Percentiles rank a stretch among this genome's conserved stretches.
These are phyloP conservation scores for Begonia loranthoides DNA, from an alignment of 306 rosid species.

Conservation along the genomic window DNA sequence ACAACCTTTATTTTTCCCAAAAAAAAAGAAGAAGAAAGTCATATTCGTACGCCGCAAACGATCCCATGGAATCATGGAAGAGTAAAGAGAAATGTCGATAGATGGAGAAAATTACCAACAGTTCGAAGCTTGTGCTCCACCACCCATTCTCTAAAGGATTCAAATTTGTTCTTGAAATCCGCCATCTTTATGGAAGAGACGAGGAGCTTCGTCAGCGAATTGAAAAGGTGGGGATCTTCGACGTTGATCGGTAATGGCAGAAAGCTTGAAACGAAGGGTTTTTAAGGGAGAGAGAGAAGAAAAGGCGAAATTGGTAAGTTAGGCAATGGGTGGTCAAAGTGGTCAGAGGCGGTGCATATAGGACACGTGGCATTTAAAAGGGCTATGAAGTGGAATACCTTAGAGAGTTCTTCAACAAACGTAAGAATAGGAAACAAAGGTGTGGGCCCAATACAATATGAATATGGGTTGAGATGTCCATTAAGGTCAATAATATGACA, in stretches of 20 bases:
- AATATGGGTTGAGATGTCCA: no score
- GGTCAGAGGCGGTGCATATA: no score
- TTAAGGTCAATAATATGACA: no score
- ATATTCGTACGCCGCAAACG: not conserved
- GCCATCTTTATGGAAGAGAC: slow-evolving; percentile 29
- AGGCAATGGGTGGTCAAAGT: slow-evolving; percentile 14
- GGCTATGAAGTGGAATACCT: no score
- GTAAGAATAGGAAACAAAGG: no score
- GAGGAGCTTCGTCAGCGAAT: not conserved
- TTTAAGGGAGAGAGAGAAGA: slow-evolving; percentile 5
- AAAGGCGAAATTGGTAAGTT: slow-evolving; percentile 30
- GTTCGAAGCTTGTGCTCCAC: slow-evolving; percentile 83
- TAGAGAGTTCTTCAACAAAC: no score
- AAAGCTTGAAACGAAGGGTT: not conserved
- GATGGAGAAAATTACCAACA: slow-evolving; percentile 41
- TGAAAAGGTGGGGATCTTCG: not conserved
- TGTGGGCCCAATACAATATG: no score
- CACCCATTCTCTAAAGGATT: slow-evolving; percentile 63
- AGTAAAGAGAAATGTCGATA: not conserved
- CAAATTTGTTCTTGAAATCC: slow-evolving; percentile 49
- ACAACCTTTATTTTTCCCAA: slow-evolving; percentile 31
- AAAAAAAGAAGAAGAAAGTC: not conserved
- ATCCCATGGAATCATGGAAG: not conserved
- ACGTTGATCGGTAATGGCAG: not conserved
- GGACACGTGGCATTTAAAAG: no score